Base-by-base conservation (phyloP, 2,329 filamentous ascomycete species). In the Blastomyces gilchristii region DNA sequence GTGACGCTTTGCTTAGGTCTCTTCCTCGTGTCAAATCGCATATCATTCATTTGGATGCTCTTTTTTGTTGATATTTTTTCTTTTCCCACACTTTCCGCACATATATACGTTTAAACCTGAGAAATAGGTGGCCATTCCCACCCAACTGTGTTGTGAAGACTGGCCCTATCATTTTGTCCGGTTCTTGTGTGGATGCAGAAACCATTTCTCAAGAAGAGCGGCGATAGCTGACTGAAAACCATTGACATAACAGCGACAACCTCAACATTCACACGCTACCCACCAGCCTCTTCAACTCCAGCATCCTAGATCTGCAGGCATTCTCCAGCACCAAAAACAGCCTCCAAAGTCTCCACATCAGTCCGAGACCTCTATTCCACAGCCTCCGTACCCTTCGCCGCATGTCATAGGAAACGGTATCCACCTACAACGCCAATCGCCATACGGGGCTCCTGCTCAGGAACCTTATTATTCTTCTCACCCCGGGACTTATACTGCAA, bases 401-500 rank as follows among this genome's bases (percentile, higher is more conserved):
- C 70, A 73, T 41, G 61, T 69, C 16, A 49, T 76, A 62, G 71
- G 69, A 28, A 76, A 72, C 69, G 78, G 79, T 67, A 72, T 79
- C 41, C 74, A 79, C 60, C 75, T 80, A 62, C 80, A 81, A 65
- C 81, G 82, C 66, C 80, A 78, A 60, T 79, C 81, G 63, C 78
- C 80, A n/a, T 94, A 94, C 77, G 85, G 87, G 67, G 83, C 86
- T 67, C 80, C 85, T 63, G 81, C 83, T 59, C 84, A 86, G 71
- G 89, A 95, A 69, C 78, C 86, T 56, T 85, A 84, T 70, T 96
- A 93, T 77, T 86, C 88, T 72, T 84, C 88, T 64, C 89, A 94
- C 73, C 85, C 89, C 67, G 90, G 87, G 74, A 85, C 90, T 12
- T 96, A 96, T 79, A 91, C 88, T 78, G 88, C 90, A 62, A 87